Evolutionary conservation across 768 basidiomycete genomes (phyloP).

Genomic region (Tubosaeta sp.): DNA sequence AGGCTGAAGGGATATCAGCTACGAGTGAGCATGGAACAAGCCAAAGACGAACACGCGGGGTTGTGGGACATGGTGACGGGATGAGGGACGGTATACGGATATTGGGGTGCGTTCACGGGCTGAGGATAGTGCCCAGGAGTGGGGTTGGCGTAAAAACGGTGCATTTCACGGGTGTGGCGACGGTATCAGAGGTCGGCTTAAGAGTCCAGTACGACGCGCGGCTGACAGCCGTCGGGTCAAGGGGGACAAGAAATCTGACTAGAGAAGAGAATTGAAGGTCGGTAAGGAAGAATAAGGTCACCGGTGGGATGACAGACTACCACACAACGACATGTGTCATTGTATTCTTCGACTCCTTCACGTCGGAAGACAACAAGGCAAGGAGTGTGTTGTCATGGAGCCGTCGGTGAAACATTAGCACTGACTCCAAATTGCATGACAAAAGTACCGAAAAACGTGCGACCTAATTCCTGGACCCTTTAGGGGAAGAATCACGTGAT

Average conservation of each 20-base stretch:
- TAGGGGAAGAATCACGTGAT: no score
- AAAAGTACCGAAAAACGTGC: no score
- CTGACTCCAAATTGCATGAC: no score
- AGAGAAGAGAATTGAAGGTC: neutral
- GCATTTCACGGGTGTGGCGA: neutral
- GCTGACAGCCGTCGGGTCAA: neutral
- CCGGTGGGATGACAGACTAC: neutral
- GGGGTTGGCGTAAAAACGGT: neutral
- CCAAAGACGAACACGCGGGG: conserved; percentile 9
- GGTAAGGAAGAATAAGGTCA: neutral
- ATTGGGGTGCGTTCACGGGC: neutral
- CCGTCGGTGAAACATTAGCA: no score
- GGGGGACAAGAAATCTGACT: neutral
- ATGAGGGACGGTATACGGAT: neutral
- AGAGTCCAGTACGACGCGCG: neutral
- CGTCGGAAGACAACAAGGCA: no score
- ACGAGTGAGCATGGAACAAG: neutral
- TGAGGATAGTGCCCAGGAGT: neutral
- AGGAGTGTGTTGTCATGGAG: no score
- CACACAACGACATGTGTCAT: neutral
- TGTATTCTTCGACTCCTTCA: neutral
- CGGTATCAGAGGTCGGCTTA: neutral
- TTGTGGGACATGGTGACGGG: neutral
- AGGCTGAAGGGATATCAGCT: conserved; percentile 1
- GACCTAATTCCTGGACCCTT: no score